Base-by-base conservation (phyloP, 2,329 filamentous ascomycete genomes). In the Alternaria consortialis region DNA sequence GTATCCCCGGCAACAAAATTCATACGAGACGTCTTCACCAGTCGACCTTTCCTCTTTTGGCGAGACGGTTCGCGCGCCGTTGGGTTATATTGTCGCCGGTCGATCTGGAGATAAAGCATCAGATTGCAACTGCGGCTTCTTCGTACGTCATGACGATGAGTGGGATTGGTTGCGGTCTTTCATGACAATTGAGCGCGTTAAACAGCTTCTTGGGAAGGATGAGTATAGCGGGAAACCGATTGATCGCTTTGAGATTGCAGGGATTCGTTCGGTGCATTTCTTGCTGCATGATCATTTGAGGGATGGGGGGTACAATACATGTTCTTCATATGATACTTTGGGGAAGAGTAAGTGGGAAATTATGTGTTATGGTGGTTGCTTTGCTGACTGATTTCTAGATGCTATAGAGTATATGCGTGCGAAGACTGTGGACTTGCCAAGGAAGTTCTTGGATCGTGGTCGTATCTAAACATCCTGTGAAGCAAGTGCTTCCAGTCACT, bases 1-100 rank as follows among this genome's bases (percentile, higher is more conserved):
- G 29, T 74, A 72, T 42, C 48, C 62, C 1, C 46, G 57, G 1
- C 67, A 69, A 39, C 73, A 74, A 32, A 36, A 53, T 2, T 68
- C 65, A 5, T 80, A 78, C 62, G 77, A 81, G 66, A 78, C 58
- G 5, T 11, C 25, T 39, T 25, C 71, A 54, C 62, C 67, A 3
- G 58, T 52, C 1, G 44, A 60, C 1, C 58, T 66, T 0, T 25
- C 27, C 1, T 48, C 51, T 0, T 71, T 71, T 23, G 66, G 67
- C 15, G 63, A 68, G 1, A 79, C 75, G 1, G 70, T 72, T 0
- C 60, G 63, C n/a, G 71, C 77, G 15, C 79, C 76, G 5, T 68
- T 84, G 0, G 82, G 82, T 9, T 79, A 80, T n/a, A 73, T 84
- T 15, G 79, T 78, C 2, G 78, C 83, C 15, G 82, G 77, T 0